A percentile compares a stretch with the other conserved stretches of the same genome.
phyloP scores from a whole-genome alignment of 139 green algal genomes.

The Tetradesmus obliquus region DNA sequence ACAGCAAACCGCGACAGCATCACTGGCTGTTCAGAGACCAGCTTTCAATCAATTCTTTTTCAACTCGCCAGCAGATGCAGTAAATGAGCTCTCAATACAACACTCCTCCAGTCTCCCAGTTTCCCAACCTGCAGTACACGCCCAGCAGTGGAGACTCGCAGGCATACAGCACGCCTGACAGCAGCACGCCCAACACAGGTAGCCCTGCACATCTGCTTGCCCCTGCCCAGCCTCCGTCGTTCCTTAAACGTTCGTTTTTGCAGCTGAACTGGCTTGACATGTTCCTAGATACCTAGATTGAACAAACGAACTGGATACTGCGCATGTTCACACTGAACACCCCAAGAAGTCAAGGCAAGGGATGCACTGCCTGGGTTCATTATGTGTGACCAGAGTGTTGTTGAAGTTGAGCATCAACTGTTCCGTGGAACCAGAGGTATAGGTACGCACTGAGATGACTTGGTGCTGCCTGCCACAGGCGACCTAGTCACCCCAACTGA shows the following conservation, averaged over 20 bases:
- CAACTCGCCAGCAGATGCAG: not conserved
- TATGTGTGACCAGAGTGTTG: too few species aligned
- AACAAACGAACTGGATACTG: not conserved
- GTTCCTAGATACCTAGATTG: not conserved
- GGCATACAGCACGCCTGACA: conserved; percentile 8
- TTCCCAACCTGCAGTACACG: conserved; percentile 18
- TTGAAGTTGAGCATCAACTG: too few species aligned
- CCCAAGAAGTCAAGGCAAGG: too few species aligned
- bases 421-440: too few species aligned
- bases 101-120: not conserved
- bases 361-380: too few species aligned
- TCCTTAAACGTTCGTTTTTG: too few species aligned
- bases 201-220: not conserved
- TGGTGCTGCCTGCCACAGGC: not conserved
- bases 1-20: not conserved
- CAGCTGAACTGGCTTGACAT: not conserved
- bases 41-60: too few species aligned
- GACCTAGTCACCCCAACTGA: not conserved
- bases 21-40: not conserved
- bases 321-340: not conserved
- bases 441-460: not conserved
- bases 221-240: too few species aligned
- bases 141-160: conserved; percentile 28
- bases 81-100: conserved; percentile 4
- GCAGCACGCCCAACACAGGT: conserved; percentile 5